Conservation (phyloP, 2,329 filamentous ascomycete genomes). For the Ploettnerulaceae sp. region DNA sequence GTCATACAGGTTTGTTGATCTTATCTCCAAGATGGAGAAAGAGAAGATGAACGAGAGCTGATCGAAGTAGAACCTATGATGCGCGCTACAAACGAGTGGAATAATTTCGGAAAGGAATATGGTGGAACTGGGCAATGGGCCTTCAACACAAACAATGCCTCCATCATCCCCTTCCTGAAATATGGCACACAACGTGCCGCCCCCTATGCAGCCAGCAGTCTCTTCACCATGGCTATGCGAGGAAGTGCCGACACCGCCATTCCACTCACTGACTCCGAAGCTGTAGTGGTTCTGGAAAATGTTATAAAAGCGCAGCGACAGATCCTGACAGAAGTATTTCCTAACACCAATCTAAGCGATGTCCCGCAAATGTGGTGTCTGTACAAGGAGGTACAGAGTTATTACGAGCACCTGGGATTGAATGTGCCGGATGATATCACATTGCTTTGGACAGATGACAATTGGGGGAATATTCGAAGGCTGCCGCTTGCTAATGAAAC, state of each 20-base stretch:
- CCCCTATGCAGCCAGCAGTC: conserved; percentile 57
- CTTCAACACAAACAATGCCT: conserved; percentile 64
- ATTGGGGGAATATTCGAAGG: conserved; percentile 60
- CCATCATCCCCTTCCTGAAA: conserved; percentile 62
- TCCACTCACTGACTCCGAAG: conserved; percentile 47
- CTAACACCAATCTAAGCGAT: conserved; percentile 39
- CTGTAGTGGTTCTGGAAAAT: conserved; percentile 53
- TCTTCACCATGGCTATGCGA: conserved; percentile 68
- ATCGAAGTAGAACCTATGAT: conserved; percentile 59
- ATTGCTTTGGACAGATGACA: conserved; percentile 65
- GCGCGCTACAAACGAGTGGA: conserved; percentile 54
- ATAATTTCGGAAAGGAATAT: conserved; percentile 35
- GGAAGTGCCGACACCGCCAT: conserved; percentile 63
- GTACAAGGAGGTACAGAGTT: conserved; percentile 70
- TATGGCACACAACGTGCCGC: conserved; percentile 62
- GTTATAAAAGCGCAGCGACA: conserved; percentile 56
- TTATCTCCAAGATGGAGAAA: not conserved
- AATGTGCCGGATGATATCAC: conserved; percentile 62
- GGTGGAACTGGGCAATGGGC: conserved; percentile 56
- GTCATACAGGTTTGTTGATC: conserved; percentile 49
- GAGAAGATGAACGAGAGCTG: not conserved
- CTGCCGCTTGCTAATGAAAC: conserved; percentile 57
- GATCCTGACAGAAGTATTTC: conserved; percentile 53
- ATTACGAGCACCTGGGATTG: conserved; percentile 56
- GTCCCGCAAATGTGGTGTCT: conserved; percentile 67